These are phyloP conservation scores for Cenococcum geophilum DNA, from an alignment of 495 filamentous ascomycete species.

Conservation along the genomic window DNA sequence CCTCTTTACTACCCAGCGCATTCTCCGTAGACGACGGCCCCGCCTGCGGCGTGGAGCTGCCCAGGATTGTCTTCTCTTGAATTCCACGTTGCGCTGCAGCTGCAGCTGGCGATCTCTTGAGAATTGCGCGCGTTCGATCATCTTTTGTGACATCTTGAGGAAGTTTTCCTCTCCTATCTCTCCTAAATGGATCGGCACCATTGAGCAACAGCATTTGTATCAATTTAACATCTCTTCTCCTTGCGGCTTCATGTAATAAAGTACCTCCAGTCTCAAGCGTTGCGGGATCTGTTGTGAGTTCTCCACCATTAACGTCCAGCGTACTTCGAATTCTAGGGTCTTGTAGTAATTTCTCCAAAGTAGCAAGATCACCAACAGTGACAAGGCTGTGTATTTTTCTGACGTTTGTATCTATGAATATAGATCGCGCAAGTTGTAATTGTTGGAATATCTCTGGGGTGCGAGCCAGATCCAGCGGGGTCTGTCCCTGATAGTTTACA, in stretches of 20 bases:
- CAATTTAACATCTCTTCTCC: constrained; percentile 72
- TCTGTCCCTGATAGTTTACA: constrained; percentile 80
- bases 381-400: constrained; percentile 76
- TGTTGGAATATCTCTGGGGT: constrained; percentile 94
- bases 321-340: constrained; percentile 77
- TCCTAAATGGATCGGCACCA: constrained; percentile 93
- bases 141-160: constrained; percentile 98
- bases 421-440: constrained; percentile 80
- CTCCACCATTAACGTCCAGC: constrained; percentile 82
- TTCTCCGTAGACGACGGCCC: constrained; percentile 53
- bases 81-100: constrained; percentile 91
- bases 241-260: constrained; percentile 86
- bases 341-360: constrained; percentile 69
- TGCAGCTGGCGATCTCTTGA: constrained; percentile 92
- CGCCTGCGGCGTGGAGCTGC: constrained; percentile 43
- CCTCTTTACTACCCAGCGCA: constrained; percentile 69
- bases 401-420: constrained; percentile 82
- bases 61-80: constrained; percentile 91
- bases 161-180: constrained; percentile 90
- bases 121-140: constrained; percentile 73
- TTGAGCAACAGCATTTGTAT: constrained; percentile 87
- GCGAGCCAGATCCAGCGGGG: constrained; percentile 80
- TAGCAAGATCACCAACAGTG: constrained; percentile 62
- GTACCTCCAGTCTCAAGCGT: constrained; percentile 77
- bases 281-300: constrained; percentile 73